Evolutionary conservation across 2,329 filamentous ascomycete species (phyloP).

Genomic region (Chalaropsis ovoidea): DNA sequence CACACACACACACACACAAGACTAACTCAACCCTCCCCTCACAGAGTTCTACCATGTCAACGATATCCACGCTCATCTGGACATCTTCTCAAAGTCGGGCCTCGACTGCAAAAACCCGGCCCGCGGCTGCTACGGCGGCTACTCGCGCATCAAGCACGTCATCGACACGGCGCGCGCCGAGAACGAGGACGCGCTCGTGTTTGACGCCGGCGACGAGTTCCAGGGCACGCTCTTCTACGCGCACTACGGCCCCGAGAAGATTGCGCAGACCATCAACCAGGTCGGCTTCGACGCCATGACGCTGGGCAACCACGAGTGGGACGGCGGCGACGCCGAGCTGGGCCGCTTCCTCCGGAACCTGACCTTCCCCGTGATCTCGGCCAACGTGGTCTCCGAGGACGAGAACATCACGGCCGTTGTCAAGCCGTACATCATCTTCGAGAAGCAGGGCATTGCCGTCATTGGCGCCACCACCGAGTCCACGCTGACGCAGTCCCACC

Average conservation of each 20-base stretch:
- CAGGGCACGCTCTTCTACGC: slow-evolving; percentile 59
- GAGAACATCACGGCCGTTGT: slow-evolving; percentile 51
- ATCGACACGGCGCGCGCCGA: slow-evolving; percentile 47
- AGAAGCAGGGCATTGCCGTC: slow-evolving; percentile 50
- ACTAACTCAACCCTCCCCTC: background rate
- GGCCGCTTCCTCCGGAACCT: slow-evolving; percentile 53
- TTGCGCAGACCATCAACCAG: slow-evolving; percentile 54
- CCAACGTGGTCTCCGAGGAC: slow-evolving; percentile 53
- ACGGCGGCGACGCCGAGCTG: slow-evolving; percentile 52
- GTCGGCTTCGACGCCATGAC: slow-evolving; percentile 60
- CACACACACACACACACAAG: too few species aligned
- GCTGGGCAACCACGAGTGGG: slow-evolving; percentile 57
- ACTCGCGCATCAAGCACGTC: slow-evolving; percentile 52
- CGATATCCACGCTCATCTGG: slow-evolving; percentile 57
- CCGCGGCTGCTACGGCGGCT: slow-evolving; percentile 54
- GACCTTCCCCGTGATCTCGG: slow-evolving; percentile 54
- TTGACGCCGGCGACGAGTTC: slow-evolving; percentile 61
- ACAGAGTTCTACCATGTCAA: slow-evolving; percentile 58
- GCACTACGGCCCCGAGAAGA: slow-evolving; percentile 58
- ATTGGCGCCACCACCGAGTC: slow-evolving; percentile 55
- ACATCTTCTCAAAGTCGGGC: slow-evolving; percentile 51
- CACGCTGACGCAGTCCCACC: slow-evolving; percentile 48
- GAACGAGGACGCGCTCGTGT: slow-evolving; percentile 51
- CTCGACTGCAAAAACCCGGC: slow-evolving; percentile 49
- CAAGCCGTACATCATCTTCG: slow-evolving; percentile 55